A percentile compares a stretch with the other conserved stretches of the same genome.
These are phyloP conservation scores for Tricholoma sp. DNA, from an alignment of 768 basidiomycete species.

Conservation along the genomic window DNA sequence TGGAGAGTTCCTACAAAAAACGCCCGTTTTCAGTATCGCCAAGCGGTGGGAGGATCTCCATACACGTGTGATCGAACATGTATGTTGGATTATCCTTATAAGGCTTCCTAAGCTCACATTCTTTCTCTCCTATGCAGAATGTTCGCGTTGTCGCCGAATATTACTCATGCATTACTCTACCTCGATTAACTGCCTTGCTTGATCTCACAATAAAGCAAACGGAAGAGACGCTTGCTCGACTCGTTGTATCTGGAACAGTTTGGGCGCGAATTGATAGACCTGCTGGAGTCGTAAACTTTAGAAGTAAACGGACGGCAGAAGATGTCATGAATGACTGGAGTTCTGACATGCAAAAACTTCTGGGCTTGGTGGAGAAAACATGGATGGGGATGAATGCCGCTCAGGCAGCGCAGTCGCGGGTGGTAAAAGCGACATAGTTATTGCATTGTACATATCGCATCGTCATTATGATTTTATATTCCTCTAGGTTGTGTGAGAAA, in stretches of 20 bases:
- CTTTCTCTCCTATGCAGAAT: conserved; percentile 50
- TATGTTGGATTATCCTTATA: conserved; percentile 34
- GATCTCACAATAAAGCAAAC: conserved; percentile 80
- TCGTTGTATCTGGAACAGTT: conserved; percentile 89
- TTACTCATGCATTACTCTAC: conserved; percentile 88
- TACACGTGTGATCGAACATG: conserved; percentile 94
- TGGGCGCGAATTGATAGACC: conserved; percentile 95
- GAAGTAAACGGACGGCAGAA: conserved; percentile 74
- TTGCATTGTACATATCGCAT: background rate
- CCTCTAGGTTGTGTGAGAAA: background rate
- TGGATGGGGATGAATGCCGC: conserved; percentile 97
- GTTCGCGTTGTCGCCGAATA: conserved; percentile 92
- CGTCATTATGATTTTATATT: conserved; percentile 2
- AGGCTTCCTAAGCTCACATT: conserved; percentile 4
- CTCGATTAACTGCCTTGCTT: conserved; percentile 79
- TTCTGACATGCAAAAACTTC: conserved; percentile 88
- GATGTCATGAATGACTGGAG: conserved; percentile 99
- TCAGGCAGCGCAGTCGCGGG: conserved; percentile 73
- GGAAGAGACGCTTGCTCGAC: conserved; percentile 81
- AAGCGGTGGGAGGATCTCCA: conserved; percentile 95
- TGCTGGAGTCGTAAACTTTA: conserved; percentile 84
- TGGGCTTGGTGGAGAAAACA: conserved; percentile 94
- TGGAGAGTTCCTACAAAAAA: conserved; percentile 75
- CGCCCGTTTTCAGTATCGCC: conserved; percentile 71
- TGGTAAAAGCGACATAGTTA: conserved; percentile 29